These are phyloP conservation scores for Pachyrhizus erosus DNA, from an alignment of 306 rosid genomes.

Conservation along the genomic window DNA sequence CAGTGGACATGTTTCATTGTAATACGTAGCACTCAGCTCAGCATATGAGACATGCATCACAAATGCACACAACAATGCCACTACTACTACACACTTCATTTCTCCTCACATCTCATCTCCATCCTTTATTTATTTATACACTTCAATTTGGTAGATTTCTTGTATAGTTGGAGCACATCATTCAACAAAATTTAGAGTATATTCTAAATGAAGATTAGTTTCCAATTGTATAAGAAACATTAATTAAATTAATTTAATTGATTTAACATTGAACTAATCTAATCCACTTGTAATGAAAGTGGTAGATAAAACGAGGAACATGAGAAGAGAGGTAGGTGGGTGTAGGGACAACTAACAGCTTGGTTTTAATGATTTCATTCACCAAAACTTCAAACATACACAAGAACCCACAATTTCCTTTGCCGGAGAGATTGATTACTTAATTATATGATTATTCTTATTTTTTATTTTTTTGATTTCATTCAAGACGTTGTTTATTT, in stretches of 20 bases:
- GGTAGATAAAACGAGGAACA: background rate
- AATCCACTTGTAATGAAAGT: background rate
- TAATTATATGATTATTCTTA: too few species aligned
- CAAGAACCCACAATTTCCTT: too few species aligned
- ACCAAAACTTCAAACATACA: background rate
- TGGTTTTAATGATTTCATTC: background rate
- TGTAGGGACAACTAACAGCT: background rate
- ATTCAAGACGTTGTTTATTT: too few species aligned
- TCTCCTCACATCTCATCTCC: background rate
- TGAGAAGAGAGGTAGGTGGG: background rate
- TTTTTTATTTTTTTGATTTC: too few species aligned
- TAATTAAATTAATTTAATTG: too few species aligned
- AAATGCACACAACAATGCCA: constrained; percentile 10
- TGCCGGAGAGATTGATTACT: too few species aligned
- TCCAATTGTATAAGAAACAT: too few species aligned
- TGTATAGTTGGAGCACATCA: too few species aligned
- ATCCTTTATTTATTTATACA: constrained; percentile 41
- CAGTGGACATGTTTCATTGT: constrained; percentile 39
- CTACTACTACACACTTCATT: background rate
- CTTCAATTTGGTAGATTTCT: background rate
- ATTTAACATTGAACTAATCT: background rate
- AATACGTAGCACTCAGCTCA: constrained; percentile 41
- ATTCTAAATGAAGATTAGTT: too few species aligned
- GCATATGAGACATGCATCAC: constrained; percentile 14
- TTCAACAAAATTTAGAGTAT: too few species aligned